phyloP scores from a whole-genome alignment of 1,139 yeast genomes.

The Suhomyces wounanorum region DNA sequence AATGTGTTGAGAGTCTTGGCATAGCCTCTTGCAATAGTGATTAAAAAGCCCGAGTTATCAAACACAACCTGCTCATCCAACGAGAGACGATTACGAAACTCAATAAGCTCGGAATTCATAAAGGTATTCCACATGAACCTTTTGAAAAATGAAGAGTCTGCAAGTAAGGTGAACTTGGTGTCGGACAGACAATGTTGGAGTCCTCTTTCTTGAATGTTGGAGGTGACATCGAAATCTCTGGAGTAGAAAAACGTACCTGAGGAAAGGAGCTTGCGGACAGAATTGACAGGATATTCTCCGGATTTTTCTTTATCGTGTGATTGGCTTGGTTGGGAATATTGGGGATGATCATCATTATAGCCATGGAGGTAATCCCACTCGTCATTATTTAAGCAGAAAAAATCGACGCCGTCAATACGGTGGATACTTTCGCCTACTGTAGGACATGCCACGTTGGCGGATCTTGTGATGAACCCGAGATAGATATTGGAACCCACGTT shows the following conservation, averaged over 20 bases:
- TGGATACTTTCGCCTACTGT: constrained; percentile 54
- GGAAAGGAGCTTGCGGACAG: constrained; percentile 56
- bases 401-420: constrained; percentile 58
- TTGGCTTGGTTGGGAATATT: constrained; percentile 14
- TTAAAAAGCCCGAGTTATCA: constrained; percentile 59
- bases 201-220: constrained; percentile 60
- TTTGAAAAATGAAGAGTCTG: constrained; percentile 51
- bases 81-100: constrained; percentile 59
- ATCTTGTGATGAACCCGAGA: constrained; percentile 58
- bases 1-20: constrained; percentile 59
- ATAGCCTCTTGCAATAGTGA: constrained; percentile 66
- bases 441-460: constrained; percentile 62
- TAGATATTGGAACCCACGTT: constrained; percentile 55
- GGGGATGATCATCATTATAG: constrained; percentile 19
- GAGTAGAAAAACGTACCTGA: constrained; percentile 71
- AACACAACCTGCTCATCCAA: constrained; percentile 49
- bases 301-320: constrained; percentile 23
- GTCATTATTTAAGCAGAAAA: constrained; percentile 61
- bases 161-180: constrained; percentile 34
- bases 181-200: constrained; percentile 25
- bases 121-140: constrained; percentile 68
- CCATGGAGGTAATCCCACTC: constrained; percentile 46
- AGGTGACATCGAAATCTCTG: constrained; percentile 63
- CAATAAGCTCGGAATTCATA: constrained; percentile 58
- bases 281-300: constrained; percentile 58